These are phyloP conservation scores for Naganishia antarctica DNA, from an alignment of 768 basidiomycete genomes.

Conservation along the genomic window DNA sequence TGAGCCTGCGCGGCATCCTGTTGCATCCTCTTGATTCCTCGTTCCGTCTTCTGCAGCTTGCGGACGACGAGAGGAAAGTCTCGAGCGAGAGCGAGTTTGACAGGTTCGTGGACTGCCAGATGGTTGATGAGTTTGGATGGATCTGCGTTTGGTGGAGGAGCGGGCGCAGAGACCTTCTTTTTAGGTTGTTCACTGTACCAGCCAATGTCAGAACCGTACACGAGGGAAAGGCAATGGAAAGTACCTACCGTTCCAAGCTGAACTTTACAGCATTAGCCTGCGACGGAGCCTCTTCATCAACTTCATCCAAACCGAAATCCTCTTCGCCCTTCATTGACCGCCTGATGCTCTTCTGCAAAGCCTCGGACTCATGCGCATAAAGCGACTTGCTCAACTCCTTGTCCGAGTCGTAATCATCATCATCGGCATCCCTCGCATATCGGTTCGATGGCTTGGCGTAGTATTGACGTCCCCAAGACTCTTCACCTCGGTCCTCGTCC, in stretches of 20 bases:
- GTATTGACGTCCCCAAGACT: slow-evolving; percentile 81
- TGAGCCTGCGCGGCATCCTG: slow-evolving; percentile 38
- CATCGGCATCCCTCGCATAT: slow-evolving; percentile 53
- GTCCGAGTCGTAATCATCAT: slow-evolving; percentile 54
- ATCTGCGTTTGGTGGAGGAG: slow-evolving; percentile 35
- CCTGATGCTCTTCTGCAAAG: slow-evolving; percentile 69
- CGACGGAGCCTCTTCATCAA: slow-evolving; percentile 25
- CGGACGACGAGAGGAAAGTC: slow-evolving; percentile 46
- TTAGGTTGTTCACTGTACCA: not conserved
- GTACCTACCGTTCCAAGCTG: slow-evolving; percentile 10
- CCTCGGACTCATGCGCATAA: slow-evolving; percentile 78
- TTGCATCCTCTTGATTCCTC: slow-evolving; percentile 42
- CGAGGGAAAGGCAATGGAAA: not conserved
- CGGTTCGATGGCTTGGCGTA: slow-evolving; percentile 58
- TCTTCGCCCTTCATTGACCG: slow-evolving; percentile 63
- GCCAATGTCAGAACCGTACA: not conserved
- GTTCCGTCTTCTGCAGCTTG: slow-evolving; percentile 43
- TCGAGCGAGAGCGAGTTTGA: slow-evolving; percentile 46
- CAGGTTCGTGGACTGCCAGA: slow-evolving; percentile 41
- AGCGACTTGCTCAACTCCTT: slow-evolving; percentile 73
- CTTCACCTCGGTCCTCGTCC: slow-evolving; percentile 55
- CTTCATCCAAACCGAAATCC: slow-evolving; percentile 79
- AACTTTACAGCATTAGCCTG: not conserved
- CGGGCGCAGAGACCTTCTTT: slow-evolving; percentile 8
- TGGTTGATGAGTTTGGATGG: slow-evolving; percentile 37